These are phyloP conservation scores for Hygrophorus russula DNA, from an alignment of 768 basidiomycete species.

Conservation along the genomic window DNA sequence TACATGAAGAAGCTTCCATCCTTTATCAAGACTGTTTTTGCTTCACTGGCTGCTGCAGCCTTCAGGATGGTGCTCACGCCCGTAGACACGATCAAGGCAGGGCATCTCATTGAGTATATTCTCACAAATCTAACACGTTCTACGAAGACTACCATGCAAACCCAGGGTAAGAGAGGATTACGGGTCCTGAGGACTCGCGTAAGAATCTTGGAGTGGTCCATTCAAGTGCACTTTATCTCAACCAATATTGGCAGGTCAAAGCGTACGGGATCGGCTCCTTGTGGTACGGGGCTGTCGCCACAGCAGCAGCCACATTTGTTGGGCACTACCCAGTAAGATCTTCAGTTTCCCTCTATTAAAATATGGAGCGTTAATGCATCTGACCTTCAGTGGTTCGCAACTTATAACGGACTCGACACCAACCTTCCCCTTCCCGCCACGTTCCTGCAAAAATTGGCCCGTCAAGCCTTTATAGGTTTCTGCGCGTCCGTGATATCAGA, in stretches of 20 bases:
- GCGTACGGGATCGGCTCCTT: constrained; percentile 66
- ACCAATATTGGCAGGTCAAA: constrained; percentile 38
- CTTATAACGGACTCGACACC: constrained; percentile 71
- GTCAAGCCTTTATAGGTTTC: constrained; percentile 91
- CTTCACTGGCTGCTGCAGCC: constrained; percentile 64
- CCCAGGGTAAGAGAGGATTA: constrained; percentile 67
- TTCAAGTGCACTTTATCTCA: not conserved
- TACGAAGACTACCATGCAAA: constrained; percentile 79
- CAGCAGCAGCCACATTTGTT: constrained; percentile 88
- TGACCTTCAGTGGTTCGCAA: constrained; percentile 73
- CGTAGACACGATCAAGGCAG: constrained; percentile 65
- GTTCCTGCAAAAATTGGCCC: constrained; percentile 45
- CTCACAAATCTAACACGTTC: no score
- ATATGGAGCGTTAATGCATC: no score
- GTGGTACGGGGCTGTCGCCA: constrained; percentile 89
- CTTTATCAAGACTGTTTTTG: constrained; percentile 68
- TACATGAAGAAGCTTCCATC: constrained; percentile 55
- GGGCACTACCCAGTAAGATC: constrained; percentile 72
- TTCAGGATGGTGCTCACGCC: constrained; percentile 92
- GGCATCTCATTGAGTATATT: no score
- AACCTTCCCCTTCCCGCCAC: constrained; percentile 47
- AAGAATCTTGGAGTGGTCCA: constrained; percentile 8
- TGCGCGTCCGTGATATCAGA: constrained; percentile 78
- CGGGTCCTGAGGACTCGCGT: constrained; percentile 58
- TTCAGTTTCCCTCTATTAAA: not conserved